Percentiles rank a stretch among this genome's conserved stretches.
These are phyloP conservation scores for Lantana camara DNA, from an alignment of 257 asterid species.

Conservation along the genomic window DNA sequence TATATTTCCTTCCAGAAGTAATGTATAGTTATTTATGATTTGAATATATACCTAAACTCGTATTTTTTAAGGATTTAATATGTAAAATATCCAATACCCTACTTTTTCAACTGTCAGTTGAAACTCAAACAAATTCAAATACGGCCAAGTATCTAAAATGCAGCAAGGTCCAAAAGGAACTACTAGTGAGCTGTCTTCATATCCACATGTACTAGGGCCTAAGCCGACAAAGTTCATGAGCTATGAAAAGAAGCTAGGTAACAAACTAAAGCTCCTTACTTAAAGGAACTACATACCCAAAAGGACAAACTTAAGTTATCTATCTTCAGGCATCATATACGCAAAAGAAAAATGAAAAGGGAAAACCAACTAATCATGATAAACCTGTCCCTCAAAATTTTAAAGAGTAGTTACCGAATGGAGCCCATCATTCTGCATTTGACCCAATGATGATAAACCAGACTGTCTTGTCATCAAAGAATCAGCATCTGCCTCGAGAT, in stretches of 20 bases:
- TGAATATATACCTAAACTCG: too few relatives aligned
- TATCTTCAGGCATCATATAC: background rate
- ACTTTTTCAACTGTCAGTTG: too few relatives aligned
- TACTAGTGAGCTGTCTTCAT: background rate
- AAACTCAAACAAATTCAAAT: too few relatives aligned
- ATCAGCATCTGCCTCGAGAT: conserved; percentile 99
- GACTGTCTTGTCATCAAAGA: conserved; percentile 83
- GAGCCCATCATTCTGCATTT: conserved; percentile 57
- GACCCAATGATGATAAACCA: conserved; percentile 82
- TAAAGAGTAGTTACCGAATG: conserved; percentile 55
- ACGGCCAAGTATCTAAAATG: background rate
- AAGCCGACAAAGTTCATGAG: background rate
- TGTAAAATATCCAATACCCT: too few relatives aligned
- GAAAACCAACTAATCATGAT: background rate
- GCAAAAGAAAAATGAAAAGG: background rate
- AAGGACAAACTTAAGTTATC: conserved; percentile 8
- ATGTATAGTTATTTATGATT: too few relatives aligned
- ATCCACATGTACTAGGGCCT: conserved; percentile 5
- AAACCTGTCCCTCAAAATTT: conserved; percentile 13
- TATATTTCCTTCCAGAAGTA: too few relatives aligned
- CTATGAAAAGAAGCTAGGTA: background rate
- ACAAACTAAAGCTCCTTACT: background rate
- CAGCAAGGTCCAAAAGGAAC: background rate
- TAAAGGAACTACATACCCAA: background rate
- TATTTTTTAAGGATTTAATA: too few relatives aligned